Evolutionary conservation across 1,284 basidiomycete species (phyloP).

Genomic region (Puccinia novopanici): DNA sequence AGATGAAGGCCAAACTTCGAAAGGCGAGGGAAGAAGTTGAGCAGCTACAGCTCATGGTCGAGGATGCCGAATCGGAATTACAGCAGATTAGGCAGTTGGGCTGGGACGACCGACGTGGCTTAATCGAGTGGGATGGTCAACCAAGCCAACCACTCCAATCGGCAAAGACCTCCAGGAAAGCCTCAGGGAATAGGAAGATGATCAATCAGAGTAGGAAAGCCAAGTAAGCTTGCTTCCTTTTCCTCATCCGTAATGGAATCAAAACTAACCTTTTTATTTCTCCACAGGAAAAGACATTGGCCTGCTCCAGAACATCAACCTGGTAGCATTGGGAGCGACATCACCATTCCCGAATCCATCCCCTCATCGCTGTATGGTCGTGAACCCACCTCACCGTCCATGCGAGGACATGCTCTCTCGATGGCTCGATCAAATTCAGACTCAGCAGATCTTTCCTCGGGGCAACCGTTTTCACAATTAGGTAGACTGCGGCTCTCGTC

Average conservation of each 20-base stretch:
- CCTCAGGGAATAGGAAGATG: constrained; percentile 48
- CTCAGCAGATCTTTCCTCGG: not conserved
- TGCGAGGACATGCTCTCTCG: constrained; percentile 31
- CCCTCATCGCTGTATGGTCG: not conserved
- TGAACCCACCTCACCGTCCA: constrained; percentile 39
- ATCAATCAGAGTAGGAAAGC: constrained; percentile 31
- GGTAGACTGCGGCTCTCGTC: not conserved
- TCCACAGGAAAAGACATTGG: constrained; percentile 40
- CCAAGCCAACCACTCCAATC: not conserved
- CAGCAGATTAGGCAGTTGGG: constrained; percentile 62
- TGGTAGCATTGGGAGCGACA: constrained; percentile 27
- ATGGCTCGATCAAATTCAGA: constrained; percentile 4
- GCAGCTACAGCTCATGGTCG: constrained; percentile 70
- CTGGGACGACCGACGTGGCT: constrained; percentile 41
- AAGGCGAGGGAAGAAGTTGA: constrained; percentile 71
- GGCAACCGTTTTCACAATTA: not conserved
- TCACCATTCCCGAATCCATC: not conserved
- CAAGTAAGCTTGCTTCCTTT: constrained; percentile 21
- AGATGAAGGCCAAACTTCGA: constrained; percentile 67
- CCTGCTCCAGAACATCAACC: constrained; percentile 42
- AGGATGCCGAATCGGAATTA: constrained; percentile 67
- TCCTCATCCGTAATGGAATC: not conserved
- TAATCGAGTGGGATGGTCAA: constrained; percentile 42
- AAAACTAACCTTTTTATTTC: not conserved
- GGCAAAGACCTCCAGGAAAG: constrained; percentile 7